Conservation (phyloP, 1,284 basidiomycete genomes). For the Apiotrichum brassicae region DNA sequence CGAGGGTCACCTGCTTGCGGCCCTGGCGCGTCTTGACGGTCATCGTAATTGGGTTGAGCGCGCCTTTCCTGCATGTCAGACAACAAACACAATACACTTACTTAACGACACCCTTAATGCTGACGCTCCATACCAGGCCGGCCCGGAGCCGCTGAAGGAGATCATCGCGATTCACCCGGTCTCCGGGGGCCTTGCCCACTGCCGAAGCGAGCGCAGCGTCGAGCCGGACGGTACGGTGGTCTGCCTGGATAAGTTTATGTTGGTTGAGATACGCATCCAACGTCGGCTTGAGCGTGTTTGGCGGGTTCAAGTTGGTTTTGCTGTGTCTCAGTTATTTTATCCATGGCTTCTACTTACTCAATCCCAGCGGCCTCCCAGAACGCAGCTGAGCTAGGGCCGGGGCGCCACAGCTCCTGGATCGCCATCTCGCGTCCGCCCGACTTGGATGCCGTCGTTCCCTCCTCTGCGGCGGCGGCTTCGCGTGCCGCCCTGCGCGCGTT, state of each 20-base stretch:
- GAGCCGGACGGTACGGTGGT: constrained; percentile 66
- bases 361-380: constrained; percentile 59
- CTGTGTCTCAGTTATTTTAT: constrained; percentile 19
- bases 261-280: constrained; percentile 60
- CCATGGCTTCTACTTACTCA: constrained; percentile 52
- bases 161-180: constrained; percentile 68
- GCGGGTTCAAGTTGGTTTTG: constrained; percentile 22
- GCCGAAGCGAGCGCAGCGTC: constrained; percentile 54
- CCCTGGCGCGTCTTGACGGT: constrained; percentile 66
- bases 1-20: constrained; percentile 65
- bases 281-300: constrained; percentile 49
- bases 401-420: constrained; percentile 68
- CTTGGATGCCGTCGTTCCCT: constrained; percentile 15
- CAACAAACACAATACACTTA: constrained; percentile 10
- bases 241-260: constrained; percentile 61
- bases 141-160: constrained; percentile 47
- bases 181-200: constrained; percentile 45
- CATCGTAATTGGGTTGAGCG: constrained; percentile 62
- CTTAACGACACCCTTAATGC: constrained; percentile 36
- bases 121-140: constrained; percentile 33
- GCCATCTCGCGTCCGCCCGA: constrained; percentile 29
- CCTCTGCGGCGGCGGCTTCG: constrained; percentile 50
- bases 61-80: constrained; percentile 59
- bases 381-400: constrained; percentile 53
- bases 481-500: constrained; percentile 44